Evolutionary conservation across 257 asterid genomes (phyloP).

Genomic region (Ocimum tenuiflorum): DNA sequence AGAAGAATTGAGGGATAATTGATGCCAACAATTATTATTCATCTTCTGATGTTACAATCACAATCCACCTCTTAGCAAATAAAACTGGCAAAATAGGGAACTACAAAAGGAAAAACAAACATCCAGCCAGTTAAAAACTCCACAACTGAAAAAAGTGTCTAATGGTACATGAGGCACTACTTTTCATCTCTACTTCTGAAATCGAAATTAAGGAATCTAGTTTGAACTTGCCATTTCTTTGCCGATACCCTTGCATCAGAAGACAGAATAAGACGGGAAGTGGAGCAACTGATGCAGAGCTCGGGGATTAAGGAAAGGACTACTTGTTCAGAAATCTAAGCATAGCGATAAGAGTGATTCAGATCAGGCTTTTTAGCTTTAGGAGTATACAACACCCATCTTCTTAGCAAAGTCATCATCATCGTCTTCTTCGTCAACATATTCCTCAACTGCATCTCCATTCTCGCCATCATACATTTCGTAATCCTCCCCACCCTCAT

Average conservation of each 20-base stretch:
- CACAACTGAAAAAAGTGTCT: conserved; percentile 19
- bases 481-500: conserved; percentile 58
- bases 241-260: conserved; percentile 16
- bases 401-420: conserved; percentile 81
- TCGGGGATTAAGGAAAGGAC: too few species aligned
- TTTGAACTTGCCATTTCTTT: conserved; percentile 24
- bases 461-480: conserved; percentile 60
- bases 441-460: conserved; percentile 45
- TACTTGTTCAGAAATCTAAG: too few species aligned
- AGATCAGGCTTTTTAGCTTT: conserved; percentile 11
- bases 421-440: conserved; percentile 56
- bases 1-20: not conserved
- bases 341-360: too few species aligned
- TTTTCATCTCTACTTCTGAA: conserved; percentile 37
- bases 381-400: conserved; percentile 74
- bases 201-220: conserved; percentile 45
- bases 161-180: conserved; percentile 28
- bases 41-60: conserved; percentile 30
- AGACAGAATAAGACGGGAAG: too few species aligned
- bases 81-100: conserved; percentile 15
- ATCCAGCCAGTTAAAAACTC: conserved; percentile 24
- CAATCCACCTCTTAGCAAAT: conserved; percentile 23
- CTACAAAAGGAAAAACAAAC: conserved; percentile 16
- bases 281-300: too few species aligned
- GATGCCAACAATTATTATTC: conserved; percentile 19